These are phyloP conservation scores for Asterella californica DNA, from an alignment of 225 moss, liverwort and hornwort species.

Conservation along the genomic window DNA sequence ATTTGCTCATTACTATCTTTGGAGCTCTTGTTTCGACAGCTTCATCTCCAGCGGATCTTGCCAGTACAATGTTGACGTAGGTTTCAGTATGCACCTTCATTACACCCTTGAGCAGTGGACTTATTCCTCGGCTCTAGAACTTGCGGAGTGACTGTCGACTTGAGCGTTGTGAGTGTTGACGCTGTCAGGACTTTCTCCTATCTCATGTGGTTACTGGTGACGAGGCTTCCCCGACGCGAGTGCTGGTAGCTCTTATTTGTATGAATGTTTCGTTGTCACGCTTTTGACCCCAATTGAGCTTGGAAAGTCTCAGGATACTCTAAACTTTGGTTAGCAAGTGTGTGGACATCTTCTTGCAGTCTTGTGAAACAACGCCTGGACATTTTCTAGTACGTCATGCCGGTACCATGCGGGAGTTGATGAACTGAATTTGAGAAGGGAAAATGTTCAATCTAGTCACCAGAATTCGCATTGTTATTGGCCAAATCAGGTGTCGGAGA, in stretches of 20 bases:
- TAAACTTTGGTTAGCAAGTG: not conserved
- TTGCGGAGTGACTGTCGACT: not conserved
- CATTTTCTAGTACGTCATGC: not conserved
- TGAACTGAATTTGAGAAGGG: not conserved
- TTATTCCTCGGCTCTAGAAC: not conserved
- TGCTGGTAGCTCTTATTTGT: not conserved
- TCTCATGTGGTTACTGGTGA: too few species aligned
- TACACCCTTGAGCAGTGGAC: not conserved
- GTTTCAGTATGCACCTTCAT: slow-evolving; percentile 2
- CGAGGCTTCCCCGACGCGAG: not conserved
- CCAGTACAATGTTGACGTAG: slow-evolving; percentile 41
- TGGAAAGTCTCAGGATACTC: not conserved
- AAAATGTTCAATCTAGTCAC: slow-evolving; percentile 6
- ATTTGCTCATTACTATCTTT: slow-evolving; percentile 32
- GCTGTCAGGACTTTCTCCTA: not conserved
- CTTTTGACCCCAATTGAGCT: not conserved
- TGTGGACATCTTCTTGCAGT: not conserved
- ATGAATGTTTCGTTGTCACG: not conserved
- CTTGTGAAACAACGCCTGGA: not conserved
- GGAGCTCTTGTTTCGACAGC: slow-evolving; percentile 31
- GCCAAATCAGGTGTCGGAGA: slow-evolving; percentile 35
- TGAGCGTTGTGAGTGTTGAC: not conserved
- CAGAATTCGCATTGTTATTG: slow-evolving; percentile 13
- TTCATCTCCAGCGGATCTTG: slow-evolving; percentile 31
- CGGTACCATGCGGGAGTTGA: not conserved